phyloP scores from a whole-genome alignment of 495 filamentous ascomycete genomes.

The Penicillium waksmanii region DNA sequence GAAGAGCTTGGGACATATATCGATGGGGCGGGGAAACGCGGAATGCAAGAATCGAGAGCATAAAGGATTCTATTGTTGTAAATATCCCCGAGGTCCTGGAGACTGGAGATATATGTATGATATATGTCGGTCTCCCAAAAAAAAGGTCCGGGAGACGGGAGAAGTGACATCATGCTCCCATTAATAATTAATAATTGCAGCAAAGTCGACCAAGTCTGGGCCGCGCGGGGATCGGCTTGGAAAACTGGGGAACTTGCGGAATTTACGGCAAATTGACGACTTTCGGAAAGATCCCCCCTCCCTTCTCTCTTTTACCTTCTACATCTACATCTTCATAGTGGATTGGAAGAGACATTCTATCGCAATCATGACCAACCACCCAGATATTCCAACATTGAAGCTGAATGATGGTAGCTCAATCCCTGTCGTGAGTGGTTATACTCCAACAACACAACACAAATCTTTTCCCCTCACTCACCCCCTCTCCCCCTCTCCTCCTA shows the following conservation, averaged over 20 bases:
- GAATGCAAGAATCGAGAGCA: constrained; percentile 13
- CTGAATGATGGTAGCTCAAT: constrained; percentile 75
- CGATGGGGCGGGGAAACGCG: constrained; percentile 12
- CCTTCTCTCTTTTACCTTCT: neutral
- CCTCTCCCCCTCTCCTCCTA: neutral
- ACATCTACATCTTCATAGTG: constrained; percentile 1
- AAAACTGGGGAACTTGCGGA: too few species aligned
- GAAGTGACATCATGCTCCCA: constrained; percentile 28
- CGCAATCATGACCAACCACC: neutral
- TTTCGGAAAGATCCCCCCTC: too few species aligned
- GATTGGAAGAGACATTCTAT: neutral
- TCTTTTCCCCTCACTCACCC: neutral
- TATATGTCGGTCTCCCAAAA: neutral
- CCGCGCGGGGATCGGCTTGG: too few species aligned
- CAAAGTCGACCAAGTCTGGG: too few species aligned
- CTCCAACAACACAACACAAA: neutral
- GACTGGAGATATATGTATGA: neutral
- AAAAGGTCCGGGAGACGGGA: neutral
- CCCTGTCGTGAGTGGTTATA: constrained; percentile 61
- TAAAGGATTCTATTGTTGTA: constrained; percentile 7
- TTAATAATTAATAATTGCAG: constrained; percentile 31
- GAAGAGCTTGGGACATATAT: constrained; percentile 34
- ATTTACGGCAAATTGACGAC: too few species aligned
- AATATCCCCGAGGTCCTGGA: neutral
- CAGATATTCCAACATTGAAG: constrained; percentile 54